Evolutionary conservation across 768 basidiomycete genomes (phyloP).

Genomic region (Psilocybe subaeruginosa): DNA sequence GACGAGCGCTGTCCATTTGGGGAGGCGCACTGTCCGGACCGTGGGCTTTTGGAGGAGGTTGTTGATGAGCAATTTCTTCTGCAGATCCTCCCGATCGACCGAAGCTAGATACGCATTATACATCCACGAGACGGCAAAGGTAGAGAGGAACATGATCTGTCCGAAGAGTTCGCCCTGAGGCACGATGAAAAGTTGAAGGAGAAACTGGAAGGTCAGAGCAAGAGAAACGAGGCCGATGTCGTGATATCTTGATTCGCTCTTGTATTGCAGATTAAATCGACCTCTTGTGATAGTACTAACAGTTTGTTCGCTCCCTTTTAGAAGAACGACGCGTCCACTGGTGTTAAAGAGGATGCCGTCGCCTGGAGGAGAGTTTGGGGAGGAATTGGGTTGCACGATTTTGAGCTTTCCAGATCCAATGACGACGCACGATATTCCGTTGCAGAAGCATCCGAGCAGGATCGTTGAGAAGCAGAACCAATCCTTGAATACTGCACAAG

Average conservation of each 20-base stretch:
- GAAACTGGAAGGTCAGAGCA: slow-evolving; percentile 18
- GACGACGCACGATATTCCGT: slow-evolving; percentile 19
- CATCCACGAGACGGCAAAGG: slow-evolving; percentile 19
- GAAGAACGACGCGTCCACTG: slow-evolving; percentile 9
- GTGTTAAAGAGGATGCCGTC: slow-evolving; percentile 16
- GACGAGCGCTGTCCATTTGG: slow-evolving; percentile 17
- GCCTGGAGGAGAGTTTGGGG: slow-evolving; percentile 19
- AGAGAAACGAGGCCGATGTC: slow-evolving; percentile 18
- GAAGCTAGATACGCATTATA: slow-evolving; percentile 22
- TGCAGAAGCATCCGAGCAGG: slow-evolving; percentile 14
- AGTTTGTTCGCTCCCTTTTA: slow-evolving; percentile 18
- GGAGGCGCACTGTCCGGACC: slow-evolving; percentile 10
- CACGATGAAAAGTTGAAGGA: slow-evolving; percentile 21
- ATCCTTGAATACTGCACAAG: slow-evolving; percentile 16
- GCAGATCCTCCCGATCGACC: slow-evolving; percentile 18
- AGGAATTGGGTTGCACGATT: slow-evolving; percentile 12
- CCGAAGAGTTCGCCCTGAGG: slow-evolving; percentile 21
- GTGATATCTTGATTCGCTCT: slow-evolving; percentile 15
- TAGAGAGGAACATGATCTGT: slow-evolving; percentile 21
- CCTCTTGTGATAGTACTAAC: slow-evolving; percentile 19
- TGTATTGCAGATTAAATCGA: slow-evolving; percentile 13
- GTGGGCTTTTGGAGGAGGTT: slow-evolving; percentile 12
- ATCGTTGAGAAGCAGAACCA: slow-evolving; percentile 23
- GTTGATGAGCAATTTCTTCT: slow-evolving; percentile 14
- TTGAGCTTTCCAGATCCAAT: slow-evolving; percentile 19